phyloP scores from a whole-genome alignment of 2,329 filamentous ascomycete species.

The Cercospora sojina region DNA sequence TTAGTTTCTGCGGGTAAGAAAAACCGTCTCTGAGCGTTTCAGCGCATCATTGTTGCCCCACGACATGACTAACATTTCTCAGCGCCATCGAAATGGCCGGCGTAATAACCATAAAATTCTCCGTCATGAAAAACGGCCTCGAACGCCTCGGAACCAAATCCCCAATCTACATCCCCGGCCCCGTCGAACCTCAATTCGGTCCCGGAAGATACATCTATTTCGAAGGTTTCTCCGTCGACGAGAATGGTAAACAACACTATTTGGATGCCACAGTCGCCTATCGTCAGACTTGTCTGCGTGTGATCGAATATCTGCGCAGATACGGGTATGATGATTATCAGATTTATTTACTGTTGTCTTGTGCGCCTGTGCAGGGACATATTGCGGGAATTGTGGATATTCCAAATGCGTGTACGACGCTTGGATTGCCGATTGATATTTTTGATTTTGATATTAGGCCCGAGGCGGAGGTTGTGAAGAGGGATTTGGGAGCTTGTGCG shows the following conservation, averaged over 20 bases:
- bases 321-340: conserved; percentile 72
- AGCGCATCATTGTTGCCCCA: too few species aligned
- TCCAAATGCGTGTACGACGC: conserved; percentile 85
- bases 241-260: conserved; percentile 85
- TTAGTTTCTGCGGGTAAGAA: conserved; percentile 59
- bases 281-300: conserved; percentile 72
- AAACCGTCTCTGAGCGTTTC: background rate
- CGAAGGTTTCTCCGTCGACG: conserved; percentile 86
- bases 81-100: conserved; percentile 89
- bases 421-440: conserved; percentile 87
- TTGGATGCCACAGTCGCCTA: conserved; percentile 85
- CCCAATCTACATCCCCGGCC: conserved; percentile 81
- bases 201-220: conserved; percentile 80
- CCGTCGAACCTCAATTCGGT: conserved; percentile 84
- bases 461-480: conserved; percentile 57
- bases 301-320: conserved; percentile 72
- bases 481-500: conserved; percentile 71
- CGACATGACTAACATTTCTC: background rate
- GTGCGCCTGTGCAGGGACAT: conserved; percentile 83
- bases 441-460: conserved; percentile 91
- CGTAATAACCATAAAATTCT: conserved; percentile 85
- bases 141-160: conserved; percentile 72
- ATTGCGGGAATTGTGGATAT: conserved; percentile 73
- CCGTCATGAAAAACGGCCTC: conserved; percentile 79
- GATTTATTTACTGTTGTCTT: conserved; percentile 80